These are phyloP conservation scores for Fusarium transvaalense DNA, from an alignment of 2,329 filamentous ascomycete species.

Conservation along the genomic window DNA sequence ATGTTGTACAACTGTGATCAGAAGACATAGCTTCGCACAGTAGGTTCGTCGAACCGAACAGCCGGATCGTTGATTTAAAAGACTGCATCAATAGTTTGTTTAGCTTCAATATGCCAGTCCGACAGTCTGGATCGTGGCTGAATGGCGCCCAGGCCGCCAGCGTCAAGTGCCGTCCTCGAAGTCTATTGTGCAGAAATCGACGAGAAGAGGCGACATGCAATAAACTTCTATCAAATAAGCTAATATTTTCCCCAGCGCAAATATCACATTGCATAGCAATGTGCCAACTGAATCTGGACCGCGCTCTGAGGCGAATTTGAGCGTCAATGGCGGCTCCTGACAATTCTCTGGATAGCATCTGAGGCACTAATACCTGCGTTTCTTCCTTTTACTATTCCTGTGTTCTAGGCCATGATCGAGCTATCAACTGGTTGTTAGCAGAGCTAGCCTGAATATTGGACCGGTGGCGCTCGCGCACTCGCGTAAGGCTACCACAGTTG, in stretches of 20 bases:
- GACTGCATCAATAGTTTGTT: constrained; percentile 9
- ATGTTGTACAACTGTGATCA: constrained; percentile 1
- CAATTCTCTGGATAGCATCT: not conserved
- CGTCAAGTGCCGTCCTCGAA: constrained; percentile 27
- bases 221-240: constrained; percentile 8
- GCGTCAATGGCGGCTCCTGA: constrained; percentile 12
- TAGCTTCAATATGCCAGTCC: constrained; percentile 30
- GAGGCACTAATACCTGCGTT: not conserved
- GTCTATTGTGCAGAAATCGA: constrained; percentile 8
- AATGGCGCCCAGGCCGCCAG: constrained; percentile 25
- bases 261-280: not conserved
- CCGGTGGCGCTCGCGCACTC: constrained; percentile 41
- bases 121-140: constrained; percentile 34
- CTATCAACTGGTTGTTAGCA: constrained; percentile 21
- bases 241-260: constrained; percentile 6
- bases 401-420: constrained; percentile 43
- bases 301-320: not conserved
- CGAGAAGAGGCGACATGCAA: constrained; percentile 16
- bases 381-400: constrained; percentile 13
- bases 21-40: constrained; percentile 2
- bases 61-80: constrained; percentile 18
- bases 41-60: constrained; percentile 11
- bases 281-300: constrained; percentile 17
- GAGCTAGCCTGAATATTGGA: constrained; percentile 25
- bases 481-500: constrained; percentile 34